Percentiles rank a stretch among this genome's conserved stretches.
Evolutionary conservation across 1,284 basidiomycete species (phyloP).

Genomic region (Takashimella tepidaria): DNA sequence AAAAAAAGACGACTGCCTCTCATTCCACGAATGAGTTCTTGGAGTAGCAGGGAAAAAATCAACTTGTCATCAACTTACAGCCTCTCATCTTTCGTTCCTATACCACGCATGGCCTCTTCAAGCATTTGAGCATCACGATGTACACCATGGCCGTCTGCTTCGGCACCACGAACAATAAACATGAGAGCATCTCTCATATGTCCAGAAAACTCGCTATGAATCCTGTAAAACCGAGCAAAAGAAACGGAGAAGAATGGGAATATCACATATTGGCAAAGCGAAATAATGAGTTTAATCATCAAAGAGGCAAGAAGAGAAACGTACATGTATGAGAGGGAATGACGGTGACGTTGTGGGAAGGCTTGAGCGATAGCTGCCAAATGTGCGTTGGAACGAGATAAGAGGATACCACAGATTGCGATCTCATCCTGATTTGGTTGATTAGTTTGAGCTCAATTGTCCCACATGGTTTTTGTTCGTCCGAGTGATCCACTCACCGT

Average conservation of each 20-base stretch:
- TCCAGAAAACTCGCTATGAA: constrained; percentile 47
- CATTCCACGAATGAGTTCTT: no score
- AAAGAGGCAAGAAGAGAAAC: no score
- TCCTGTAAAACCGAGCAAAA: no score
- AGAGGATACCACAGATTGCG: constrained; percentile 45
- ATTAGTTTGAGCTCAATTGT: no score
- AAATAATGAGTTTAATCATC: no score
- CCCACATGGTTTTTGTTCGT: no score
- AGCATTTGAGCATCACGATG: constrained; percentile 41
- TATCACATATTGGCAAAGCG: no score
- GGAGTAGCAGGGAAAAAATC: not conserved
- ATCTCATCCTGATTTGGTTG: constrained; percentile 51
- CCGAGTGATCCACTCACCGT: constrained; percentile 40
- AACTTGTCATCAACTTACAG: constrained; percentile 24
- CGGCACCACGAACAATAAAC: constrained; percentile 40
- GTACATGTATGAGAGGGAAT: constrained; percentile 36
- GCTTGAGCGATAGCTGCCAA: constrained; percentile 42
- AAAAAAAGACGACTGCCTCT: no score
- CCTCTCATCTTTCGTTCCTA: constrained; percentile 48
- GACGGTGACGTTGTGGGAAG: constrained; percentile 38
- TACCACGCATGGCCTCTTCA: constrained; percentile 43
- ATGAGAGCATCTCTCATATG: constrained; percentile 46
- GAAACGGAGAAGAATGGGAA: no score
- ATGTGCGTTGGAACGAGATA: constrained; percentile 44
- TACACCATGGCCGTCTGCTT: constrained; percentile 44